Evolutionary conservation across 805 yeast species (phyloP), one percentile per base, ranked within the genome.

Genomic region (Wickerhamiella sergipiensis): DNA sequence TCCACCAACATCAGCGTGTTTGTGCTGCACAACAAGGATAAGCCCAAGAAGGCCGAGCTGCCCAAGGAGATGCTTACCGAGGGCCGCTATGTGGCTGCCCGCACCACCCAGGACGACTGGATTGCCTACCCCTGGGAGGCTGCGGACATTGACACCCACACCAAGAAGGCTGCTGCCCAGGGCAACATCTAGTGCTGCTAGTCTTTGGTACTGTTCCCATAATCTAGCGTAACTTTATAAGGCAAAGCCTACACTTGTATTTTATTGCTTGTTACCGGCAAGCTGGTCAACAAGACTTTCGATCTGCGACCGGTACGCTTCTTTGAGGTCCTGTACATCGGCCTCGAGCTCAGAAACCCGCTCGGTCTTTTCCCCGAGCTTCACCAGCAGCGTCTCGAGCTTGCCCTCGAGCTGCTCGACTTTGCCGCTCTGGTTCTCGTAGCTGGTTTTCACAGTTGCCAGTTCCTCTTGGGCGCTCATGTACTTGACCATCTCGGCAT

Each of bases 101-200:
- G 77, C 58, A 80, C 84, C 42, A 83, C 83, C 40, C 80, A 79
- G 23, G 95, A 85, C 62, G 71, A 70, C 60, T 85, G 95, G 95
- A 79, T 85, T 59, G 88, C 90, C 43, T 85, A 86, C 66, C 95
- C 95, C 42, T 85, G 95, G 94, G 95, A 86, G 64, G 83, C 92
- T 18, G 68, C 66, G 24, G 92, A 85, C 66, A 86, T 85, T 58
- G 95, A 84, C 61, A 73, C 72, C 55, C 95, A 85, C 64, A 81
- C 92, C 22, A 71, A 71, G 56, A 61, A 63, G 38, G 90, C 94
- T 26, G 68, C 70, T 49, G 71, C 68, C 49, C 94, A 85, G 68
- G 89, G 88, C 33, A 77, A 81, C 64, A 72, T 71, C 59, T 78
- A 62, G 47, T n/a, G 29, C 33, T 24, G 8, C n/a, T n/a, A n/a